Percentiles rank a stretch among this genome's conserved stretches.
These are phyloP conservation scores for Candida glucosophila DNA, from an alignment of 1,139 yeast genomes.

Conservation along the genomic window DNA sequence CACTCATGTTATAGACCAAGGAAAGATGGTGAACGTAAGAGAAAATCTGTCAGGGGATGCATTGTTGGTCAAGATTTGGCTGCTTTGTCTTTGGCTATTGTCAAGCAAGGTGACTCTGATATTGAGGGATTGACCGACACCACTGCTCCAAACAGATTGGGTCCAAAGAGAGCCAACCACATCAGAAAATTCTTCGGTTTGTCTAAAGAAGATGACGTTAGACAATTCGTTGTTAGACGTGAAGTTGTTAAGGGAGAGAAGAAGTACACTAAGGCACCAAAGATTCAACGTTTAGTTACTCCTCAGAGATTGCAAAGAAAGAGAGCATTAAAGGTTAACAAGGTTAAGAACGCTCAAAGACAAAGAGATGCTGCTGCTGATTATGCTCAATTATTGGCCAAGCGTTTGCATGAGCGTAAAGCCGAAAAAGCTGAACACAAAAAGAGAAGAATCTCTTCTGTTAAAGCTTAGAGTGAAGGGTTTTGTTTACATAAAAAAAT, in stretches of 20 bases:
- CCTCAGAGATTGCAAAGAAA: slow-evolving; percentile 99
- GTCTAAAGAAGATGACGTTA: slow-evolving; percentile 93
- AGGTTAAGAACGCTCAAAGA: slow-evolving; percentile 95
- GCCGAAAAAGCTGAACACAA: slow-evolving; percentile 96
- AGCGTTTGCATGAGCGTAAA: slow-evolving; percentile 97
- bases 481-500: slow-evolving; percentile 6
- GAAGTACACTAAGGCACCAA: slow-evolving; percentile 99
- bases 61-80: slow-evolving; percentile 97
- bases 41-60: slow-evolving; percentile 99
- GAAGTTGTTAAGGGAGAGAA: slow-evolving; percentile 97
- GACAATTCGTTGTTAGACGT: slow-evolving; percentile 96
- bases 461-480: slow-evolving; percentile 55
- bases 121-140: slow-evolving; percentile 93
- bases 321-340: slow-evolving; percentile 92
- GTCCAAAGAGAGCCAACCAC: slow-evolving; percentile 99
- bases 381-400: slow-evolving; percentile 97
- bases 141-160: slow-evolving; percentile 96
- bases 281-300: slow-evolving; percentile 98
- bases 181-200: slow-evolving; percentile 99
- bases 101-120: slow-evolving; percentile 95
- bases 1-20: slow-evolving; percentile 99
- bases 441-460: slow-evolving; percentile 99
- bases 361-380: slow-evolving; percentile 99
- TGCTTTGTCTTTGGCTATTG: slow-evolving; percentile 85
- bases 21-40: slow-evolving; percentile 99